phyloP scores from a whole-genome alignment of 2,329 filamentous ascomycete genomes.

The Monilinia polystroma region DNA sequence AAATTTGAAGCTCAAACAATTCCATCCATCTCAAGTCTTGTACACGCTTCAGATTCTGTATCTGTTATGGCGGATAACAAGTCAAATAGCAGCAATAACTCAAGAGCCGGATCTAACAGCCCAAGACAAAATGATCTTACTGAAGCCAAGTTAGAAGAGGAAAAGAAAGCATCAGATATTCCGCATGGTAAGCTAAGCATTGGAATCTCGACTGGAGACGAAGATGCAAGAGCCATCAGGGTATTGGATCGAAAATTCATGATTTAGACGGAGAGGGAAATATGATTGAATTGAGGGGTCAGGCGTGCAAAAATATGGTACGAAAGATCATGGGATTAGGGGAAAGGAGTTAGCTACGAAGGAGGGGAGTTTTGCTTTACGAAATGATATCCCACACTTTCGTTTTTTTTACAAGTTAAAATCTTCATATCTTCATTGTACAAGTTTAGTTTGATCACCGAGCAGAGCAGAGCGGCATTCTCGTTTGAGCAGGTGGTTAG shows the following conservation, averaged over 20 bases:
- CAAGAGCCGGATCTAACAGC: slow-evolving; percentile 35
- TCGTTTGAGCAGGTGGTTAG: not conserved
- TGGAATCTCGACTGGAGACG: slow-evolving; percentile 47
- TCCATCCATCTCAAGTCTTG: slow-evolving; percentile 38
- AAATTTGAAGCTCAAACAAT: slow-evolving; percentile 37
- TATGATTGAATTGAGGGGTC: not conserved
- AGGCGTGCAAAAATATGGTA: slow-evolving; percentile 18
- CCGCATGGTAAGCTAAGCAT: slow-evolving; percentile 54
- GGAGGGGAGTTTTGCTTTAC: slow-evolving; percentile 13
- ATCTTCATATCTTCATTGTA: slow-evolving; percentile 5
- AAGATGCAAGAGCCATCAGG: slow-evolving; percentile 64
- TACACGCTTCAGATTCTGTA: slow-evolving; percentile 37
- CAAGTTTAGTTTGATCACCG: not conserved
- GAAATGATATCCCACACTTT: slow-evolving; percentile 24
- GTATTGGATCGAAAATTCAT: slow-evolving; percentile 63
- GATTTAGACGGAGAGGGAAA: not conserved
- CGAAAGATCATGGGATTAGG: not conserved
- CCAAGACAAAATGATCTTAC: slow-evolving; percentile 30
- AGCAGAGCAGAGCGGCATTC: not conserved
- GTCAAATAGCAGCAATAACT: slow-evolving; percentile 37
- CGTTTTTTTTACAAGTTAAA: slow-evolving; percentile 1
- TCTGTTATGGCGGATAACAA: slow-evolving; percentile 37
- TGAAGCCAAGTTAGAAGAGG: slow-evolving; percentile 43
- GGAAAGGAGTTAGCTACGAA: slow-evolving; percentile 9
- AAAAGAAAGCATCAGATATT: slow-evolving; percentile 39